phyloP scores from a whole-genome alignment of 768 basidiomycete species.

The Podaxis sp. region DNA sequence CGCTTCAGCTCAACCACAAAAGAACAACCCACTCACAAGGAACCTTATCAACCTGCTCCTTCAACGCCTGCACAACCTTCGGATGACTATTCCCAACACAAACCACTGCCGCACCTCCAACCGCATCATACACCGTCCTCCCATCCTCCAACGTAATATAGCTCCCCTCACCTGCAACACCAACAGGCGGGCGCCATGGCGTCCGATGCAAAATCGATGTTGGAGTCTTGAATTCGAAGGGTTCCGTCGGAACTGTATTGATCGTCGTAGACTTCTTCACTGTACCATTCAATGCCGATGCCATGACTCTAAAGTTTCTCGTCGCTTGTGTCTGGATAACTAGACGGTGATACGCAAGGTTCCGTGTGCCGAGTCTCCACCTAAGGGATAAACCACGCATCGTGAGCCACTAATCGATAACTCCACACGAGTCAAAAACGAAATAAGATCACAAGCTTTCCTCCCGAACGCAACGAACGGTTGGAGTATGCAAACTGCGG shows the following conservation, averaged over 20 bases:
- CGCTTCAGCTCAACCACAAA: not conserved
- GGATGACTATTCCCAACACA: conserved; percentile 78
- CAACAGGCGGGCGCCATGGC: conserved; percentile 73
- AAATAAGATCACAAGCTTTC: not conserved
- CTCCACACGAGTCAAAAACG: not conserved
- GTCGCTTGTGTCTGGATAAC: not conserved
- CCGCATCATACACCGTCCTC: conserved; percentile 67
- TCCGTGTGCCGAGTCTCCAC: not conserved
- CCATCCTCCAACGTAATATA: conserved; percentile 76
- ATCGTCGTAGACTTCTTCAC: conserved; percentile 5
- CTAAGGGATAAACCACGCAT: not conserved
- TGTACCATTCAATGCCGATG: not conserved
- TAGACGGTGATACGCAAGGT: not conserved
- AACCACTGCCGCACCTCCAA: conserved; percentile 84
- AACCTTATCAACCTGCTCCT: conserved; percentile 77
- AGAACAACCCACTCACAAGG: conserved; percentile 52
- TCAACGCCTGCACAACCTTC: conserved; percentile 68
- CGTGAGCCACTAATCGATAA: not conserved
- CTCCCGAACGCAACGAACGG: no score
- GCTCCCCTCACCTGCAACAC: conserved; percentile 61
- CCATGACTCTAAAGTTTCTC: not conserved
- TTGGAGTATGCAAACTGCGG: no score
- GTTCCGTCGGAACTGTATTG: conserved; percentile 6
- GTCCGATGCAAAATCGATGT: conserved; percentile 61
- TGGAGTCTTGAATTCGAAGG: conserved; percentile 1